Percentiles rank a stretch among this genome's conserved stretches.
Evolutionary conservation across 2,329 filamentous ascomycete genomes (phyloP).

Genomic region (Coleophoma cylindrospora): DNA sequence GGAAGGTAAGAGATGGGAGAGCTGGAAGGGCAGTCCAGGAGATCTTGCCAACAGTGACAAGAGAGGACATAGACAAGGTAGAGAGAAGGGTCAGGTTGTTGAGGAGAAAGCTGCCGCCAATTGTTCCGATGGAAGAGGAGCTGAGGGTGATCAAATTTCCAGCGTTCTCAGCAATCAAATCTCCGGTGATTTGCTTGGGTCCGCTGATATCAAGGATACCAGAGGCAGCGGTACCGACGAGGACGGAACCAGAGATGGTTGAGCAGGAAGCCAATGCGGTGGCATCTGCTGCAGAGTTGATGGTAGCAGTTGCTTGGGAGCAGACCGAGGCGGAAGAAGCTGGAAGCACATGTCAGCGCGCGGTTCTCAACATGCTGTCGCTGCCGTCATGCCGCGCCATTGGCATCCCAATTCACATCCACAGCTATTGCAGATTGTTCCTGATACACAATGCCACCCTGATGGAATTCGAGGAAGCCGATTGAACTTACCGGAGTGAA

Average conservation of each 20-base stretch:
- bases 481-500: constrained; percentile 19
- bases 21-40: constrained; percentile 66
- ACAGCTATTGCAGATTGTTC: too few relatives aligned
- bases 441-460: too few relatives aligned
- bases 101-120: constrained; percentile 68
- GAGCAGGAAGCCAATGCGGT: constrained; percentile 19
- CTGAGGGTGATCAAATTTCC: constrained; percentile 60
- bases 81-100: constrained; percentile 64
- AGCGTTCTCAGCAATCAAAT: constrained; percentile 53
- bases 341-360: not conserved
- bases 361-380: not conserved
- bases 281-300: constrained; percentile 25
- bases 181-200: constrained; percentile 48
- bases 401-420: too few relatives aligned
- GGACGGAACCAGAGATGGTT: constrained; percentile 25
- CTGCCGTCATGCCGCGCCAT: too few relatives aligned
- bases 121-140: constrained; percentile 54
- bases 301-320: constrained; percentile 23
- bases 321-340: constrained; percentile 12
- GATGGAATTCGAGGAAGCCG: constrained; percentile 1
- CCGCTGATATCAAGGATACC: constrained; percentile 53
- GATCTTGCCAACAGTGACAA: constrained; percentile 63
- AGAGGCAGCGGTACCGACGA: constrained; percentile 25
- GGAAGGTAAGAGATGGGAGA: constrained; percentile 55
- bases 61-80: constrained; percentile 58